phyloP scores from a whole-genome alignment of 2,329 filamentous ascomycete genomes.

The Hymenoscyphus linearis region DNA sequence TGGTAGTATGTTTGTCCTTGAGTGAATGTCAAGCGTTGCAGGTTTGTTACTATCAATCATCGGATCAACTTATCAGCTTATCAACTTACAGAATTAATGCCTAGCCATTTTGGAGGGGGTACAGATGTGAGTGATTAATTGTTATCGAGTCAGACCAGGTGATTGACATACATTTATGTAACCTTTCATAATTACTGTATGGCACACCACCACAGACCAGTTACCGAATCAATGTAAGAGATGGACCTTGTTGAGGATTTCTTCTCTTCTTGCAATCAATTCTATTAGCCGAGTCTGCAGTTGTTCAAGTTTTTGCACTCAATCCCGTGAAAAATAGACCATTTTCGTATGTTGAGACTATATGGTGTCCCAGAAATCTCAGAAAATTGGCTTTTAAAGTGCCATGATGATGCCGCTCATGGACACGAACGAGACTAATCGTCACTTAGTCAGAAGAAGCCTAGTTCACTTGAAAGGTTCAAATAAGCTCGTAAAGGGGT shows the following conservation, averaged over 20 bases:
- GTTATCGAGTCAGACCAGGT: not conserved
- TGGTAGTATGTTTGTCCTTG: slow-evolving; percentile 39
- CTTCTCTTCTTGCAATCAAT: not conserved
- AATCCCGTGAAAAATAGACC: not conserved
- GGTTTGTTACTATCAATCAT: not conserved
- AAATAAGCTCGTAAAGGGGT: not conserved
- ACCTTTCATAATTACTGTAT: not conserved
- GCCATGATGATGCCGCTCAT: not conserved
- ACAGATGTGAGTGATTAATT: not conserved
- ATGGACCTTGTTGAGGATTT: not conserved
- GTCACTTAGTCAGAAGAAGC: not conserved
- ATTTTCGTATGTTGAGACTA: not conserved
- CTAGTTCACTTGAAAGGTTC: not conserved
- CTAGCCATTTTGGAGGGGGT: not conserved
- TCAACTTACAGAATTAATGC: not conserved
- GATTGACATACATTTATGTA: not conserved
- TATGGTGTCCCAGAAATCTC: not conserved
- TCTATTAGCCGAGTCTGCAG: not conserved
- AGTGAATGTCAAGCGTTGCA: slow-evolving; percentile 7
- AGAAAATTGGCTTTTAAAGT: not conserved
- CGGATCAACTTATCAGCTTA: not conserved
- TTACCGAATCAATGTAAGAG: too few species aligned
- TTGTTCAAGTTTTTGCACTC: not conserved
- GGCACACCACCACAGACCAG: too few species aligned
- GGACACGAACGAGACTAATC: not conserved